Evolutionary conservation across 176 grass and related monocot genomes (phyloP).

Genomic region (barley (Hordeum vulgare)): DNA sequence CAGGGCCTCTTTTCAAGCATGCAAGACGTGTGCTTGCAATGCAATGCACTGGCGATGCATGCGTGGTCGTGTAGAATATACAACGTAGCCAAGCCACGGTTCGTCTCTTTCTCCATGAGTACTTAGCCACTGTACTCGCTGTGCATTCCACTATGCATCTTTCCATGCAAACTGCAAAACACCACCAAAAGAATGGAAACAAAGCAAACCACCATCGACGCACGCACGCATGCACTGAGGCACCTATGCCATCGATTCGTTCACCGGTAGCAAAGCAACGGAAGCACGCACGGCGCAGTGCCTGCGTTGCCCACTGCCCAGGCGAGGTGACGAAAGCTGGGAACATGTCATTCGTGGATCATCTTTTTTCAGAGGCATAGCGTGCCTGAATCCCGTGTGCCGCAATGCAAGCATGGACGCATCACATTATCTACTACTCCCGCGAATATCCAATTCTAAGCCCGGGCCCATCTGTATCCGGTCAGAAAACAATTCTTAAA

Average conservation of each 20-base stretch:
- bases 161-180: background rate
- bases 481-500: too few species aligned
- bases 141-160: background rate
- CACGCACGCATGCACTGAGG: background rate
- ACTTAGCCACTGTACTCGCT: background rate
- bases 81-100: background rate
- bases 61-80: background rate
- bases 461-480: too few species aligned
- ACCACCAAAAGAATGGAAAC: background rate
- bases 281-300: background rate
- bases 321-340: background rate
- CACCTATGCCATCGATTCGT: background rate
- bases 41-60: background rate
- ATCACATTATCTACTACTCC: slow-evolving; percentile 17
- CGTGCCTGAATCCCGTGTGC: background rate
- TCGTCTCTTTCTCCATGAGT: too few species aligned
- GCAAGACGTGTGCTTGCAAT: background rate
- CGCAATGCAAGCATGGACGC: background rate
- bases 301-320: background rate
- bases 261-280: background rate
- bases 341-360: background rate
- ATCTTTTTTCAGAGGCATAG: too few species aligned
- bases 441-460: too few species aligned
- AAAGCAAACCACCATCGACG: background rate
- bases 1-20: background rate